Conservation (phyloP, 1,139 yeast species). For the Taiozyma sp. region DNA sequence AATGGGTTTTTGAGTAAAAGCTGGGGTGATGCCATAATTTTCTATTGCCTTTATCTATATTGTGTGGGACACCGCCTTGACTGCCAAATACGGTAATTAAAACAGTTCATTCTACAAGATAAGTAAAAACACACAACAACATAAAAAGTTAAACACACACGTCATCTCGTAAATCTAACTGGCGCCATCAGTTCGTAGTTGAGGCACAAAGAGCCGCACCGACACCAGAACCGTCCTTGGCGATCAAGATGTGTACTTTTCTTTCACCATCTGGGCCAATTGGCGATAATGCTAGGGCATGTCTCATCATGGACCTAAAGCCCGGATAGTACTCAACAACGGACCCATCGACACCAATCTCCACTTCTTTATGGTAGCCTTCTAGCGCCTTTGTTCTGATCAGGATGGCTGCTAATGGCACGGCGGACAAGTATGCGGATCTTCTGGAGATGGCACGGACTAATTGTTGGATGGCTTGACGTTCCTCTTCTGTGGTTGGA, state of each 20-base stretch:
- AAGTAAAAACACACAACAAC: not conserved
- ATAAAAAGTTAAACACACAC: not conserved
- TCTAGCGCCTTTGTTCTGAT: conserved; percentile 50
- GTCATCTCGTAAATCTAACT: not conserved
- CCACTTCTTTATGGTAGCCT: conserved; percentile 61
- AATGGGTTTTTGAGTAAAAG: not conserved
- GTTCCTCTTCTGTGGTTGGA: conserved; percentile 63
- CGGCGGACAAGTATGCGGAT: conserved; percentile 80
- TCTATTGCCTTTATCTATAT: not conserved
- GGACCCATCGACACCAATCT: conserved; percentile 91
- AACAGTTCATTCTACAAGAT: not conserved
- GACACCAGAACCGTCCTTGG: conserved; percentile 92
- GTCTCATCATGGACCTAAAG: conserved; percentile 66
- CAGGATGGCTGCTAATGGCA: conserved; percentile 78
- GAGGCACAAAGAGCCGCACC: conserved; percentile 91
- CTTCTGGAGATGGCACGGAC: conserved; percentile 79
- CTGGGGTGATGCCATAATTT: not conserved
- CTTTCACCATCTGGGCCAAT: conserved; percentile 67
- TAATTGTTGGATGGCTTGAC: conserved; percentile 59
- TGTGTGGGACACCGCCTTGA: not conserved
- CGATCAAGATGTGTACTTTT: conserved; percentile 66
- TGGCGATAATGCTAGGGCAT: conserved; percentile 63
- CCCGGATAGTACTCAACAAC: conserved; percentile 93
- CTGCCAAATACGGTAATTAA: not conserved
- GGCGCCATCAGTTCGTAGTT: not conserved